Conservation (phyloP, 768 basidiomycete species). For the Cystobasidium tubakii region DNA sequence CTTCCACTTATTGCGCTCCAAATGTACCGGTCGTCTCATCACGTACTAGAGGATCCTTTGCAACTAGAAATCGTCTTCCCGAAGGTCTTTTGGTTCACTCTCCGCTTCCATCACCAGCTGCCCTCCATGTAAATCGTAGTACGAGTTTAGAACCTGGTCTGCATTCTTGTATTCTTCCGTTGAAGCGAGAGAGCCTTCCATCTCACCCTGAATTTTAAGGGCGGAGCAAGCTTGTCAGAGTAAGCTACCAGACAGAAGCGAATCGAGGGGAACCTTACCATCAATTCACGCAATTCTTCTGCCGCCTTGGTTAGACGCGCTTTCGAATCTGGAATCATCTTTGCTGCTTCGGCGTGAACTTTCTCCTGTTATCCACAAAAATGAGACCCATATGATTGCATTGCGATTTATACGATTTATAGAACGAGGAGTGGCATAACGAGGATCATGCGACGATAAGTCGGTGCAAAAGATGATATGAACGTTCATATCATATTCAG, state of each 20-base stretch:
- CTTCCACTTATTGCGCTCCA: too few relatives aligned
- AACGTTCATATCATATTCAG: too few relatives aligned
- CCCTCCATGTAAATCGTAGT: conserved; percentile 24
- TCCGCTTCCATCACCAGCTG: conserved; percentile 25
- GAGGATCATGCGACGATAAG: too few relatives aligned
- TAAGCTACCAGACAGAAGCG: neutral
- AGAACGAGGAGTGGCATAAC: too few relatives aligned
- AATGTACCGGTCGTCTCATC: too few relatives aligned
- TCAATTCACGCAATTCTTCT: conserved; percentile 26
- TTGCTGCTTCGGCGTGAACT: conserved; percentile 30
- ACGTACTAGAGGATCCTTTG: too few relatives aligned
- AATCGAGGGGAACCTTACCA: neutral
- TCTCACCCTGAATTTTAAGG: conserved; percentile 13
- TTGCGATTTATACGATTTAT: too few relatives aligned
- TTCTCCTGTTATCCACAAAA: conserved; percentile 3
- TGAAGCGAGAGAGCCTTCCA: neutral
- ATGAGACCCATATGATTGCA: neutral
- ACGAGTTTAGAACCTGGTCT: conserved; percentile 4
- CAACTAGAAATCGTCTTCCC: conserved; percentile 32
- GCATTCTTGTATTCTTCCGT: conserved; percentile 34
- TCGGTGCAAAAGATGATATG: too few relatives aligned
- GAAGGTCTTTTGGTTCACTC: conserved; percentile 27
- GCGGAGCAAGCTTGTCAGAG: neutral
- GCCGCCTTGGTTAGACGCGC: conserved; percentile 17
- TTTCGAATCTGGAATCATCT: conserved; percentile 30